Conservation (phyloP, 2,329 filamentous ascomycete species). For the Tetracladium maxilliforme region DNA sequence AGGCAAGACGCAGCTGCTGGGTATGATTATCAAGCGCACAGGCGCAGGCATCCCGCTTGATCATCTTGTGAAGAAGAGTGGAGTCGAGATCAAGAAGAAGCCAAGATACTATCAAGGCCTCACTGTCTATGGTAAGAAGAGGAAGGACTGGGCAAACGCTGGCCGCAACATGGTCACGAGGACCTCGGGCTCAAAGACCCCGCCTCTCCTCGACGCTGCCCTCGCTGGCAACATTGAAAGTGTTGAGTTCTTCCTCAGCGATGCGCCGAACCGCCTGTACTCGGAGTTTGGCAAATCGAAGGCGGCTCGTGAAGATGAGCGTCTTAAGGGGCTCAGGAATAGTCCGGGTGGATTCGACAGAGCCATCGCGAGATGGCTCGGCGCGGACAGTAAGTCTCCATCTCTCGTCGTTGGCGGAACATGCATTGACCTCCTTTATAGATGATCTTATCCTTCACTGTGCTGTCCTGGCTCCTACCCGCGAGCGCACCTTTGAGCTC, state of each 20-base stretch:
- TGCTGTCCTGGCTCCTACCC: constrained; percentile 33
- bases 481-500: constrained; percentile 26
- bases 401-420: background rate
- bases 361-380: constrained; percentile 47
- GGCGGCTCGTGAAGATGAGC: constrained; percentile 41
- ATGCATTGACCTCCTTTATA: constrained; percentile 12
- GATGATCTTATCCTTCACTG: constrained; percentile 53
- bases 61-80: constrained; percentile 48
- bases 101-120: constrained; percentile 65
- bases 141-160: constrained; percentile 57
- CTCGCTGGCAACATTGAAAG: constrained; percentile 42
- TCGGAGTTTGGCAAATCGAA: constrained; percentile 54
- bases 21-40: constrained; percentile 47
- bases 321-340: constrained; percentile 45
- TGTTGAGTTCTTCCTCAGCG: constrained; percentile 66
- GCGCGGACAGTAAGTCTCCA: constrained; percentile 36
- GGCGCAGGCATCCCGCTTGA: constrained; percentile 59
- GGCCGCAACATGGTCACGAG: constrained; percentile 30
- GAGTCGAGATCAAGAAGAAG: constrained; percentile 46
- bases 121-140: constrained; percentile 61
- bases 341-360: constrained; percentile 47
- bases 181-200: constrained; percentile 25
- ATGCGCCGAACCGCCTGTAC: constrained; percentile 53
- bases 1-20: constrained; percentile 41
- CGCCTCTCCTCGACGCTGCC: constrained; percentile 48